Conservation (phyloP, 2,329 filamentous ascomycete species). For the Penicillium freii region DNA sequence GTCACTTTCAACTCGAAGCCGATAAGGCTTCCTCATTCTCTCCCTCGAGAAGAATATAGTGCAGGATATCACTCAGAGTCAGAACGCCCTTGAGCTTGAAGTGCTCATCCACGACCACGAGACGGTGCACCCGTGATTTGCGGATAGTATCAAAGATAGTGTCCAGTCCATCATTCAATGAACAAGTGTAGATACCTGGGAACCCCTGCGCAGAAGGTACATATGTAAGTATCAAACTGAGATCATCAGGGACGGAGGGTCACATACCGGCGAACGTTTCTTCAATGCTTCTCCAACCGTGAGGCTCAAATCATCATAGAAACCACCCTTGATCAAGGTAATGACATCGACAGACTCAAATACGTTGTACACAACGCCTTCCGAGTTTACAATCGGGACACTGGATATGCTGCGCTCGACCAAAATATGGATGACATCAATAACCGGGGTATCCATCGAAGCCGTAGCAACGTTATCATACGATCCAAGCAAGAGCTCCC, state of each 20-base stretch:
- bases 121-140: slow-evolving; percentile 87
- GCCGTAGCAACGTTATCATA: slow-evolving; percentile 79
- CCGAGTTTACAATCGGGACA: slow-evolving; percentile 83
- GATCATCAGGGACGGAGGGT: not conserved
- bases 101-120: slow-evolving; percentile 90
- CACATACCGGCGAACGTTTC: slow-evolving; percentile 70
- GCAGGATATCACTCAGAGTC: slow-evolving; percentile 92
- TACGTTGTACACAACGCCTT: slow-evolving; percentile 81
- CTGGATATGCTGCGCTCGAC: slow-evolving; percentile 92
- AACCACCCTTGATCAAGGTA: slow-evolving; percentile 86
- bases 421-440: slow-evolving; percentile 91
- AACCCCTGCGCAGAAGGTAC: slow-evolving; percentile 61
- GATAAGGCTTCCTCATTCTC: slow-evolving; percentile 58
- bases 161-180: slow-evolving; percentile 83
- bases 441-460: slow-evolving; percentile 83
- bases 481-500: slow-evolving; percentile 80
- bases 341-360: slow-evolving; percentile 99
- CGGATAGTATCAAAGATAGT: slow-evolving; percentile 96
- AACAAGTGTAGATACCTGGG: slow-evolving; percentile 94
- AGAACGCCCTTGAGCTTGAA: slow-evolving; percentile 83
- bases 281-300: slow-evolving; percentile 85
- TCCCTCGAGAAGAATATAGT: slow-evolving; percentile 84
- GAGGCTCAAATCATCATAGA: slow-evolving; percentile 84
- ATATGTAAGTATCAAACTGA: not conserved
- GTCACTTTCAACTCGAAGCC: not conserved